Base-by-base conservation (phyloP, 352 stramenopile species). In the Phytophthora podocarpi region DNA sequence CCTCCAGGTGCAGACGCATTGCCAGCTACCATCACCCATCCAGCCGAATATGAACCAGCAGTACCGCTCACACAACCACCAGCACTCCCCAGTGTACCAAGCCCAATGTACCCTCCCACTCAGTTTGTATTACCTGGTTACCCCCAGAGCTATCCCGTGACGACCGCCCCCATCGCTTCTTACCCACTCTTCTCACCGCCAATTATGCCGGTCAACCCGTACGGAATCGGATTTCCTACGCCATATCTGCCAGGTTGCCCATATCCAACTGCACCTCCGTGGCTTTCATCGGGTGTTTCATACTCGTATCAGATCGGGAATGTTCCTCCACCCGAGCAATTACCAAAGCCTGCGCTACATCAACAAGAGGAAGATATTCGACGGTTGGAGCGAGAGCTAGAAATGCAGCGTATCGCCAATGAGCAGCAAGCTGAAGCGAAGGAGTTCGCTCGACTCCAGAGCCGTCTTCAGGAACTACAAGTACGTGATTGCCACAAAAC, bases 311-410 rank as follows among this genome's bases (percentile, higher is more conserved):
- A 52, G 10, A n/a, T 47, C 21, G 27, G 46, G 32, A 41, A 20
- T 45, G 8, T 41, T 42, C 13, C 23, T 40, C 16, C 30, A 28
- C 7, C 35, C 5, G 48, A 71, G 11, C 46, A 65, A 30, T 7
- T n/a, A 11, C 8, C 31, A 28, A 53, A 61, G 4, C 10, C 48
- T 49, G 20, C 4, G 31, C 24, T 59, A 36, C 65, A 46, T 30
- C 56, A 64, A 23, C 42, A 70, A 68, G 58, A 72, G n/a, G 39
- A 64, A 20, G 64, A 75, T 0, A 64, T 57, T 50, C 59, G 27
- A 18, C 59, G 53, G 26, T 52, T 80, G 28, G 70, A 76, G 32
- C 36, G 55, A 21, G 55, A 69, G 23, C 45, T 80, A 2, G 63
- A 76, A 30, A 51, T 66, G 21, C 31, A 64, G 4, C 41, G 56